phyloP scores from a whole-genome alignment of 192 early-diverging fungal genomes.

The Coemansia sp. region DNA sequence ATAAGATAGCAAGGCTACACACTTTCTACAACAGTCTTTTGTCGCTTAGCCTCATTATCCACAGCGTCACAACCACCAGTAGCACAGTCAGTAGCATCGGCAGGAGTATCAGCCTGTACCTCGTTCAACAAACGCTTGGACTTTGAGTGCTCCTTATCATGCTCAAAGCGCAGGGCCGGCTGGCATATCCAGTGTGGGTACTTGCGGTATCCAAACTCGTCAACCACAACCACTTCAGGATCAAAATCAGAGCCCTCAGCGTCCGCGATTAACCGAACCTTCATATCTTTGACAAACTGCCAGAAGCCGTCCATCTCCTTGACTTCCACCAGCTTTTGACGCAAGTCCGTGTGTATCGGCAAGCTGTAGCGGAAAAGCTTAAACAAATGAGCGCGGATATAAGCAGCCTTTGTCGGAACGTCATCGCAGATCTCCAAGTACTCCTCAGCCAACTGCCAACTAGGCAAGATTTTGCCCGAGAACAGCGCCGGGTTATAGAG shows the following conservation, averaged over 20 bases:
- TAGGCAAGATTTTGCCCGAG: slow-evolving; percentile 62
- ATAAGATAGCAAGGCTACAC: background rate
- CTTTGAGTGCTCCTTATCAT: slow-evolving; percentile 48
- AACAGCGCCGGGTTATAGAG: slow-evolving; percentile 93
- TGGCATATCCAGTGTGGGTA: slow-evolving; percentile 67
- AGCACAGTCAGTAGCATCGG: background rate
- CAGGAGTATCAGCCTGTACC: slow-evolving; percentile 8
- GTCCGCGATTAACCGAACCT: slow-evolving; percentile 43
- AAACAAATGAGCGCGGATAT: slow-evolving; percentile 89
- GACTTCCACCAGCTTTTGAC: slow-evolving; percentile 69
- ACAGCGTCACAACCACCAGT: background rate
- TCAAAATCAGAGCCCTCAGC: slow-evolving; percentile 29
- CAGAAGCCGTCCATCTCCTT: slow-evolving; percentile 63
- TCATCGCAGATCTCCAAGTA: slow-evolving; percentile 83
- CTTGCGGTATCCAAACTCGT: slow-evolving; percentile 57
- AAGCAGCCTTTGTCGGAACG: slow-evolving; percentile 65
- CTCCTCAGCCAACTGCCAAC: slow-evolving; percentile 83
- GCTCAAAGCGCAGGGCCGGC: slow-evolving; percentile 60
- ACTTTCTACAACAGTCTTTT: slow-evolving; percentile 11
- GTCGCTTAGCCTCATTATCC: slow-evolving; percentile 19
- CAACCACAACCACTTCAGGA: slow-evolving; percentile 21
- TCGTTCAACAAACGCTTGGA: slow-evolving; percentile 54
- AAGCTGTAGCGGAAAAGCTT: slow-evolving; percentile 85
- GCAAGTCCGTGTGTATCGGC: slow-evolving; percentile 76
- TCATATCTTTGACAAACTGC: slow-evolving; percentile 52